phyloP scores from a whole-genome alignment of 306 rosid species.

The Ziziphus jujuba region DNA sequence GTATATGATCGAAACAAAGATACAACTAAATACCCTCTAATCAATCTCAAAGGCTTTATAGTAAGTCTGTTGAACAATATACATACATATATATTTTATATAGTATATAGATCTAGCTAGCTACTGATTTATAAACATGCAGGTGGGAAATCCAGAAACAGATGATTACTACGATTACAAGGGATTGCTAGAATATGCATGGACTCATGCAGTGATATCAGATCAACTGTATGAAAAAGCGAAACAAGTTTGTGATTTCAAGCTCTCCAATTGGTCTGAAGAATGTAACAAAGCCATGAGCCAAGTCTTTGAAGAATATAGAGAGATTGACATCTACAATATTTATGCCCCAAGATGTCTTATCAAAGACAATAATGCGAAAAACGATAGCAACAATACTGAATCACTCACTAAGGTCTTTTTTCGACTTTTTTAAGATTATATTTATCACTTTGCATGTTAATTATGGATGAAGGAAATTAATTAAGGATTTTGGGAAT shows the following conservation, averaged over 20 bases:
- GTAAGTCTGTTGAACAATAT: background rate
- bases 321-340: background rate
- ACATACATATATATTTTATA: too few relatives aligned
- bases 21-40: background rate
- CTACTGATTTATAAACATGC: background rate
- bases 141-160: slow-evolving; percentile 1
- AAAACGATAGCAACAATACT: background rate
- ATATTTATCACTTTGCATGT: too few relatives aligned
- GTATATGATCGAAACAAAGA: background rate
- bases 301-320: background rate
- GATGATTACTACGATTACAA: background rate
- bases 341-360: background rate
- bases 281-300: background rate
- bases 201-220: slow-evolving; percentile 1
- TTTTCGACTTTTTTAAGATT: too few relatives aligned
- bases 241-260: background rate
- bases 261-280: background rate
- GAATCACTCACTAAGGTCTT: background rate
- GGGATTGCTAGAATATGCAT: background rate
- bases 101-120: background rate
- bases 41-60: background rate
- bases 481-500: background rate
- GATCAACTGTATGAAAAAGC: background rate
- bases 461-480: background rate
- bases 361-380: background rate